Evolutionary conservation across 2,329 filamentous ascomycete genomes (phyloP).

Genomic region (Camptophora hylomeconis): DNA sequence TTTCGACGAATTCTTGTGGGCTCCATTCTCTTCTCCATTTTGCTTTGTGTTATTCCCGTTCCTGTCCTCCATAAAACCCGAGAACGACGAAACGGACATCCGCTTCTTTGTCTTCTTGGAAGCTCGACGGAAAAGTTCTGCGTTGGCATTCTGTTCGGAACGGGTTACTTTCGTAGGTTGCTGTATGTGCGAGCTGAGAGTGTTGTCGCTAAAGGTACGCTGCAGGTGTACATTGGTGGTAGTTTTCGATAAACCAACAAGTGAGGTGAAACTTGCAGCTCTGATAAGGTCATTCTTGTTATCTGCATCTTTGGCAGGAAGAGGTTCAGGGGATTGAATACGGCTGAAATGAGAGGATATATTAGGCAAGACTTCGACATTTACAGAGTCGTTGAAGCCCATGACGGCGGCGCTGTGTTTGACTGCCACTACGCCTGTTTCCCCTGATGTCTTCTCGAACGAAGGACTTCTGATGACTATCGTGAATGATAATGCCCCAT

Average conservation of each 20-base stretch:
- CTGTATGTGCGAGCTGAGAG: constrained; percentile 20
- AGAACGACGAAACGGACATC: constrained; percentile 24
- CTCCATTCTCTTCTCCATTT: constrained; percentile 22
- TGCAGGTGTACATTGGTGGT: constrained; percentile 31
- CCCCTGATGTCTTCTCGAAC: too few relatives aligned
- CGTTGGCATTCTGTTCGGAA: constrained; percentile 11
- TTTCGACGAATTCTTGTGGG: constrained; percentile 28
- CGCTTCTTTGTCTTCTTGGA: constrained; percentile 17
- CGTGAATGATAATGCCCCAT: too few relatives aligned
- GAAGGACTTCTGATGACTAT: too few relatives aligned
- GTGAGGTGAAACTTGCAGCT: constrained; percentile 45
- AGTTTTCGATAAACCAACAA: constrained; percentile 30
- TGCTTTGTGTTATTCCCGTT: constrained; percentile 13
- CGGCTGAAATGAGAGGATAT: too few relatives aligned
- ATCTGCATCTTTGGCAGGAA: constrained; percentile 4
- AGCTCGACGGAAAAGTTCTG: constrained; percentile 15
- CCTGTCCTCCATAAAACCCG: constrained; percentile 21
- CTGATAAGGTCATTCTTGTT: constrained; percentile 29
- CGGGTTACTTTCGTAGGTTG: constrained; percentile 9
- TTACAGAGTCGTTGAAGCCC: too few relatives aligned
- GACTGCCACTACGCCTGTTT: too few relatives aligned
- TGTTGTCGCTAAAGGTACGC: constrained; percentile 37
- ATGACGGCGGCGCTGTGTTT: too few relatives aligned
- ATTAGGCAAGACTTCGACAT: too few relatives aligned
- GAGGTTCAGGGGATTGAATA: constrained; percentile 7